Conservation (phyloP, 805 yeast species). For the Saturnispora quitensis region DNA sequence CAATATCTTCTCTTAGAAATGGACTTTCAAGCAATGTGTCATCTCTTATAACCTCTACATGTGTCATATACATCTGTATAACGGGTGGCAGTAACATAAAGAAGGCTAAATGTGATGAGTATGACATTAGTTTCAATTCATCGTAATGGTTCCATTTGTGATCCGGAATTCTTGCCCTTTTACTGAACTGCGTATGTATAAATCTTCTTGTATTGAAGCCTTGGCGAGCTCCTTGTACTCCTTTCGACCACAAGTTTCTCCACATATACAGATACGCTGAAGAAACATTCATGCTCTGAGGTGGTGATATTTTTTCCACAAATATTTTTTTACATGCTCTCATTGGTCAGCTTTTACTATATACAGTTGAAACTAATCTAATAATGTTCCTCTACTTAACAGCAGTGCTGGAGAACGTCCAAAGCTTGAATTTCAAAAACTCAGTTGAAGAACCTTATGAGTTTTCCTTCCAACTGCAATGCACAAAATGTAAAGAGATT, state of each 20-base stretch:
- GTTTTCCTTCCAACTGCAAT: conserved; percentile 63
- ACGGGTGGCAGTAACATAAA: conserved; percentile 24
- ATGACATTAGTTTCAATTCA: conserved; percentile 24
- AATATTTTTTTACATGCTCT: not conserved
- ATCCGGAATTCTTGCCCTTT: conserved; percentile 8
- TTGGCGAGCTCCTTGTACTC: not conserved
- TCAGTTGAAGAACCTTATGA: conserved; percentile 46
- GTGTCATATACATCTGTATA: conserved; percentile 22
- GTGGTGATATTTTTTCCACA: not conserved
- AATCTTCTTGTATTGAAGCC: not conserved
- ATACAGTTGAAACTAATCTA: not conserved
- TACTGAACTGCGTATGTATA: not conserved
- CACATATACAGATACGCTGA: not conserved
- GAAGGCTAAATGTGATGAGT: conserved; percentile 26
- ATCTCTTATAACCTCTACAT: conserved; percentile 24
- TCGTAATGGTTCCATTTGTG: conserved; percentile 21
- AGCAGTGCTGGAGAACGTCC: conserved; percentile 31
- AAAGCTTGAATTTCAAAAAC: conserved; percentile 9
- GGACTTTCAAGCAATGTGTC: conserved; percentile 18
- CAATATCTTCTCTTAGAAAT: conserved; percentile 1
- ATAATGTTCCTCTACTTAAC: conserved; percentile 21
- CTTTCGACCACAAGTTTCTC: not conserved
- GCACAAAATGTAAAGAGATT: conserved; percentile 70
- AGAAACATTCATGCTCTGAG: not conserved
- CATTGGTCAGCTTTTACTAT: not conserved